Conservation (phyloP, 1,139 yeast genomes). For the Geotrichum citri-aurantii region DNA sequence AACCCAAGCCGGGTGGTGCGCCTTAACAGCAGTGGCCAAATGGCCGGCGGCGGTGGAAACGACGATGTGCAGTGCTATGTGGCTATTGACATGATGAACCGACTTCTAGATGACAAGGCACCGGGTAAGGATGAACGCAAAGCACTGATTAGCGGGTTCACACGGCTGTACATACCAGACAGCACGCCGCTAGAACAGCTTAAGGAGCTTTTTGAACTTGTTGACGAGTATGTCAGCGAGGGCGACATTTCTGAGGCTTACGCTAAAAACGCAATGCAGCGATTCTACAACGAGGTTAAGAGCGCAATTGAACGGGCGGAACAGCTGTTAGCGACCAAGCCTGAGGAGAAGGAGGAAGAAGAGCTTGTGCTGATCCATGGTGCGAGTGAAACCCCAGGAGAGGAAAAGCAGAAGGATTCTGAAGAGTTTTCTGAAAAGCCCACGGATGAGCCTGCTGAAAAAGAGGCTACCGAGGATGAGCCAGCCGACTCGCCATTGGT, state of each 20-base stretch:
- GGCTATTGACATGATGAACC: constrained; percentile 50
- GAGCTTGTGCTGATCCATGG: constrained; percentile 25
- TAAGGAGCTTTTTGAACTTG: constrained; percentile 19
- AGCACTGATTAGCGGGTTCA: constrained; percentile 49
- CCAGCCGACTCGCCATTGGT: background rate
- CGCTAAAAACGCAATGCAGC: constrained; percentile 45
- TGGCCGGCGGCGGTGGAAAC: constrained; percentile 44
- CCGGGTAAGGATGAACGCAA: constrained; percentile 47
- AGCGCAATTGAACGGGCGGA: constrained; percentile 19
- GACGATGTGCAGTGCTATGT: constrained; percentile 54
- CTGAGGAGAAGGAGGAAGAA: constrained; percentile 8
- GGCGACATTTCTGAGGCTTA: constrained; percentile 38
- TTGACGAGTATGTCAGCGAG: constrained; percentile 30
- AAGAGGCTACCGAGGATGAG: constrained; percentile 15
- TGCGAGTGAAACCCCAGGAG: constrained; percentile 19
- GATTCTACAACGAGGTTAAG: constrained; percentile 34
- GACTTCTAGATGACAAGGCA: constrained; percentile 39
- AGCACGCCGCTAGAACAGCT: constrained; percentile 18
- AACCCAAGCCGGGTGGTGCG: constrained; percentile 57
- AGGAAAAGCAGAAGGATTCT: constrained; percentile 9
- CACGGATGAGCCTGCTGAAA: constrained; percentile 10
- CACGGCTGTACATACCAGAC: constrained; percentile 43
- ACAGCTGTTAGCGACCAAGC: constrained; percentile 20
- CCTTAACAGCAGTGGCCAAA: constrained; percentile 7
- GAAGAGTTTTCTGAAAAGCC: background rate